A percentile compares a stretch with the other conserved stretches of the same genome.
Conservation (phyloP, 257 asterid genomes). For the Osmanthus fragrans region DNA sequence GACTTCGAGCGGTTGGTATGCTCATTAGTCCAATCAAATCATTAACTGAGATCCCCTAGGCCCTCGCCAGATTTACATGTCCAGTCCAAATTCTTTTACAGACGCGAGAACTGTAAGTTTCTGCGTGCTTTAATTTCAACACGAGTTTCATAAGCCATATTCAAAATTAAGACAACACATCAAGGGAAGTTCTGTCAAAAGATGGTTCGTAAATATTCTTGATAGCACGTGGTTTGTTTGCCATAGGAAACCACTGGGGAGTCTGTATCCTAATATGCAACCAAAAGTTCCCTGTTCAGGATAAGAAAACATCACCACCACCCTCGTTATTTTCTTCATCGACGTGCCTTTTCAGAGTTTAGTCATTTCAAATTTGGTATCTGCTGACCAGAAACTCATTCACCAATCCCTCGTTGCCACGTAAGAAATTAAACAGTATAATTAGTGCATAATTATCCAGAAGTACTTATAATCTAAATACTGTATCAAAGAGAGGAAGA, state of each 20-base stretch:
- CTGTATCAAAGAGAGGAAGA: background rate
- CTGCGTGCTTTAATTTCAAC: background rate
- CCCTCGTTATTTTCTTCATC: background rate
- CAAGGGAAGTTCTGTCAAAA: background rate
- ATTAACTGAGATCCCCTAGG: background rate
- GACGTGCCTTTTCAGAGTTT: background rate
- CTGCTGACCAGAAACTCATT: background rate
- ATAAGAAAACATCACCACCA: background rate
- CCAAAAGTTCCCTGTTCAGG: background rate
- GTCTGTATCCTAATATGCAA: slow-evolving; percentile 10
- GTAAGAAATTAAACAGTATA: background rate
- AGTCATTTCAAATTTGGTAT: slow-evolving; percentile 22
- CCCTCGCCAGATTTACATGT: too few species aligned
- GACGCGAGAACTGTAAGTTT: too few species aligned
- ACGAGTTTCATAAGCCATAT: background rate
- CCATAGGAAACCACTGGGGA: background rate
- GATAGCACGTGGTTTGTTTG: slow-evolving; percentile 1
- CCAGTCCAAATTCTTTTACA: too few species aligned
- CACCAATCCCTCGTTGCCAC: background rate
- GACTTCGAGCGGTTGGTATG: background rate
- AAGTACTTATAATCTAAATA: background rate
- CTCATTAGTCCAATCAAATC: background rate
- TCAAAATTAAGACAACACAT: background rate
- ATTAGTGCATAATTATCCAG: background rate
- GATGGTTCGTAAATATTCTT: background rate